These are phyloP conservation scores for Kwoniella dendrophila DNA, from an alignment of 768 basidiomycete genomes.

Conservation along the genomic window DNA sequence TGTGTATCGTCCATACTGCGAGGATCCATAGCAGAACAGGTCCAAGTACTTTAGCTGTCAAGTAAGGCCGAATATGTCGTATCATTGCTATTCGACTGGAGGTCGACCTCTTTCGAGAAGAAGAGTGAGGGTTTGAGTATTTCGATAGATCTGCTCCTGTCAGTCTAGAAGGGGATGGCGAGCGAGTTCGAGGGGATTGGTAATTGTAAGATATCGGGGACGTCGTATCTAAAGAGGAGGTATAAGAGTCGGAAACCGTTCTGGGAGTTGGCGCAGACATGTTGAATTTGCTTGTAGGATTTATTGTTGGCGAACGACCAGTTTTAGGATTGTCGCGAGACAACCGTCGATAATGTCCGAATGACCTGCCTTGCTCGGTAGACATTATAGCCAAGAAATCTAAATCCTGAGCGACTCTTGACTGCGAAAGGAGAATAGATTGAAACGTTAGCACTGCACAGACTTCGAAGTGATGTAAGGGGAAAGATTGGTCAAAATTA, in stretches of 20 bases:
- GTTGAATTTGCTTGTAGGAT: slow-evolving; percentile 6
- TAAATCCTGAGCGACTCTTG: too few relatives aligned
- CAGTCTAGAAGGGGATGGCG: slow-evolving; percentile 20
- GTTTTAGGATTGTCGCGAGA: background rate
- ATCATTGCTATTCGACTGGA: slow-evolving; percentile 1
- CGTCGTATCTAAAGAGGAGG: slow-evolving; percentile 21
- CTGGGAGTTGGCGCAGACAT: slow-evolving; percentile 2
- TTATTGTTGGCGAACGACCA: background rate
- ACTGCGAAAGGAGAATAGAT: too few relatives aligned
- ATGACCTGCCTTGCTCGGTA: background rate
- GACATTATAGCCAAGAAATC: background rate
- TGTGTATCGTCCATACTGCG: slow-evolving; percentile 30
- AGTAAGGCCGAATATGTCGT: slow-evolving; percentile 6
- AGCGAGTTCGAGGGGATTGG: slow-evolving; percentile 1
- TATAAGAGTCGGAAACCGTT: slow-evolving; percentile 15
- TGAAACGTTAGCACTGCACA: too few relatives aligned
- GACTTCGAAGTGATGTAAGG: too few relatives aligned
- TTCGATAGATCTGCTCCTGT: slow-evolving; percentile 14
- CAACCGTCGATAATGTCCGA: background rate
- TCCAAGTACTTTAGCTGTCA: slow-evolving; percentile 17
- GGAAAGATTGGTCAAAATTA: too few relatives aligned
- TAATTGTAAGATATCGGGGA: slow-evolving; percentile 22
- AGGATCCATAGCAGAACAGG: slow-evolving; percentile 32
- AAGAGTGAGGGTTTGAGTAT: background rate
- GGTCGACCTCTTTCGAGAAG: slow-evolving; percentile 1